phyloP scores from a whole-genome alignment of 2,329 filamentous ascomycete genomes.

The Fusarium kyushuense region DNA sequence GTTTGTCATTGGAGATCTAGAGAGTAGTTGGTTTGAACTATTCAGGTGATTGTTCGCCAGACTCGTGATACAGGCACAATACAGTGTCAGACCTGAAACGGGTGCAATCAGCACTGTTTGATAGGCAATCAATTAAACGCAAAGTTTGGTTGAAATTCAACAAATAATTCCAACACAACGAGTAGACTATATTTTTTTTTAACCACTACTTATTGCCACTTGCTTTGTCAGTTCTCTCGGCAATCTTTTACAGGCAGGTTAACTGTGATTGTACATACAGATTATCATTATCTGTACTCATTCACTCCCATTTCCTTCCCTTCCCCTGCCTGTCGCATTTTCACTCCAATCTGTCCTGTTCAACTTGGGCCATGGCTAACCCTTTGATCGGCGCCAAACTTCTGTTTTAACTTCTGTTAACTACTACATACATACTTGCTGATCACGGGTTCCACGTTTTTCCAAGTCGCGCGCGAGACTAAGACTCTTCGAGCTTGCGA shows the following conservation, averaged over 20 bases:
- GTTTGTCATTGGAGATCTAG: background rate
- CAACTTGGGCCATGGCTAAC: slow-evolving; percentile 45
- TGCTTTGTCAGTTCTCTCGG: background rate
- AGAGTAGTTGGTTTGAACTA: background rate
- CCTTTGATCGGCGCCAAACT: slow-evolving; percentile 39
- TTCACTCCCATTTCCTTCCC: background rate
- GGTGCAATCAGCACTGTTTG: slow-evolving; percentile 29
- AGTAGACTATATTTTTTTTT: background rate
- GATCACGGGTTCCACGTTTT: slow-evolving; percentile 42
- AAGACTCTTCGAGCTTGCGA: slow-evolving; percentile 34
- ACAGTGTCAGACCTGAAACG: slow-evolving; percentile 28
- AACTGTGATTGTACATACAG: background rate
- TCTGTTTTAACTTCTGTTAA: slow-evolving; percentile 13
- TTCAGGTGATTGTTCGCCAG: background rate
- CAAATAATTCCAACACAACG: slow-evolving; percentile 26
- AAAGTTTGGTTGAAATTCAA: slow-evolving; percentile 16
- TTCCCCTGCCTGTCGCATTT: slow-evolving; percentile 6
- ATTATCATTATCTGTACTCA: background rate
- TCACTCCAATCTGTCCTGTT: slow-evolving; percentile 8
- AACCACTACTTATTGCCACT: background rate
- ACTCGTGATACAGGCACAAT: background rate
- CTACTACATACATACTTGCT: slow-evolving; percentile 31
- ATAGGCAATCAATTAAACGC: slow-evolving; percentile 31
- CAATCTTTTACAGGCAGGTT: background rate
- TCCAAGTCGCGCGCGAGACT: slow-evolving; percentile 36